Percentiles rank a stretch among this genome's conserved stretches.
Evolutionary conservation across 495 filamentous ascomycete species (phyloP).

Genomic region (Penicillium alfredii): DNA sequence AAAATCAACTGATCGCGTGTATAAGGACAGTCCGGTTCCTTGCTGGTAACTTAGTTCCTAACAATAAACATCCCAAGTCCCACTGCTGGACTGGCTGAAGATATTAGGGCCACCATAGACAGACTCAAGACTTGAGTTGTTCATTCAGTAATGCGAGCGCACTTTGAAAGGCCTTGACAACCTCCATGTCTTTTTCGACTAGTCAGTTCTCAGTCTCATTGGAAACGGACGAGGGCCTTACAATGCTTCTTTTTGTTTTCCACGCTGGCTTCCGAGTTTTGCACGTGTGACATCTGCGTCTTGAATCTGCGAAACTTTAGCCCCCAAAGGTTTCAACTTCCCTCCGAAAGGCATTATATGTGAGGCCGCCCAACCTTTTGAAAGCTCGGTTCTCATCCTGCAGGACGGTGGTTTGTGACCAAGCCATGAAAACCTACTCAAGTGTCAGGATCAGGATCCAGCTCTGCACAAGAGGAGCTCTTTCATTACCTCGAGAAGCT

Average conservation of each 20-base stretch:
- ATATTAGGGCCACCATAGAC: background rate
- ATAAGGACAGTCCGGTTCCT: no score
- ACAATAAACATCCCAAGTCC: no score
- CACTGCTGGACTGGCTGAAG: no score
- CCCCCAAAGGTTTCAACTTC: no score
- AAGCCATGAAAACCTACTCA: slow-evolving; percentile 59
- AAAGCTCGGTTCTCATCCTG: slow-evolving; percentile 65
- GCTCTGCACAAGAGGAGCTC: background rate
- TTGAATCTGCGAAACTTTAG: slow-evolving; percentile 49
- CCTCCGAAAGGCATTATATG: slow-evolving; percentile 1
- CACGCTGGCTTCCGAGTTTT: slow-evolving; percentile 59
- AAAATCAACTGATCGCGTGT: no score
- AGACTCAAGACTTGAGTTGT: slow-evolving; percentile 20
- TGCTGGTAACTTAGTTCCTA: no score
- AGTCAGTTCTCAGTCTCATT: slow-evolving; percentile 1
- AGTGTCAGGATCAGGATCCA: slow-evolving; percentile 5
- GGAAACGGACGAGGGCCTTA: slow-evolving; percentile 32
- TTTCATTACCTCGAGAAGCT: slow-evolving; percentile 51
- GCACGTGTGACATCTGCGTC: slow-evolving; percentile 69
- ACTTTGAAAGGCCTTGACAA: slow-evolving; percentile 75
- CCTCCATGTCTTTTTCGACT: slow-evolving; percentile 54
- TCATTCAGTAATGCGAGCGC: slow-evolving; percentile 61
- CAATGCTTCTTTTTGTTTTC: slow-evolving; percentile 69
- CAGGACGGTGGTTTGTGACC: slow-evolving; percentile 58
- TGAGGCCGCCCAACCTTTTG: slow-evolving; percentile 48